Conservation (phyloP, 2,329 filamentous ascomycete genomes). For the Sclerotinia subarctica region DNA sequence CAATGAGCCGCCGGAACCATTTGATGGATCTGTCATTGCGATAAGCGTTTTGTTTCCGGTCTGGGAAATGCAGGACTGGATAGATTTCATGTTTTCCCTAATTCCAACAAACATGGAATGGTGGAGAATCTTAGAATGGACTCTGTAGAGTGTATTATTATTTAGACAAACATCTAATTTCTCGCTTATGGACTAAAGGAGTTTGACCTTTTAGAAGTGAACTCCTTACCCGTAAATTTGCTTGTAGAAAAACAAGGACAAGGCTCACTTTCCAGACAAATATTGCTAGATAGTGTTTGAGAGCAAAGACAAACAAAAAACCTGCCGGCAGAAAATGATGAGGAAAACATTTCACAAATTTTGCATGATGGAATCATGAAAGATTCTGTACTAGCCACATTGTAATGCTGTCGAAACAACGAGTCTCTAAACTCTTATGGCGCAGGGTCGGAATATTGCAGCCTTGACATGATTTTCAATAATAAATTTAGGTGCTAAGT, state of each 20-base stretch:
- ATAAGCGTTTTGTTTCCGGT: background rate
- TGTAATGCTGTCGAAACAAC: no score
- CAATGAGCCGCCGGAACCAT: background rate
- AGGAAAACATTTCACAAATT: background rate
- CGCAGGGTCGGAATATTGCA: no score
- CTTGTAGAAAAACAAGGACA: background rate
- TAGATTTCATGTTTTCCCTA: no score
- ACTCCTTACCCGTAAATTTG: background rate
- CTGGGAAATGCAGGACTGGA: background rate
- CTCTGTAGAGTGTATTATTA: background rate
- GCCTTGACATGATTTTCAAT: no score
- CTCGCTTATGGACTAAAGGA: background rate
- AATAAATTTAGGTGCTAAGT: background rate
- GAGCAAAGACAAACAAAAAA: no score
- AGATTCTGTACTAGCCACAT: no score
- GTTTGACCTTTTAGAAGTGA: background rate
- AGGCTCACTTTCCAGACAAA: no score
- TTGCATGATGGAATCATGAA: no score
- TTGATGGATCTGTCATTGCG: background rate
- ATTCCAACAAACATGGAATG: no score
- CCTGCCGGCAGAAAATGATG: no score
- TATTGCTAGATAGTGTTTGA: no score
- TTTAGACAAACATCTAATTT: background rate
- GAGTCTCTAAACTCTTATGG: no score
- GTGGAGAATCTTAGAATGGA: background rate